phyloP scores from a whole-genome alignment of 2,329 filamentous ascomycete genomes.

The Colletotrichum lini region DNA sequence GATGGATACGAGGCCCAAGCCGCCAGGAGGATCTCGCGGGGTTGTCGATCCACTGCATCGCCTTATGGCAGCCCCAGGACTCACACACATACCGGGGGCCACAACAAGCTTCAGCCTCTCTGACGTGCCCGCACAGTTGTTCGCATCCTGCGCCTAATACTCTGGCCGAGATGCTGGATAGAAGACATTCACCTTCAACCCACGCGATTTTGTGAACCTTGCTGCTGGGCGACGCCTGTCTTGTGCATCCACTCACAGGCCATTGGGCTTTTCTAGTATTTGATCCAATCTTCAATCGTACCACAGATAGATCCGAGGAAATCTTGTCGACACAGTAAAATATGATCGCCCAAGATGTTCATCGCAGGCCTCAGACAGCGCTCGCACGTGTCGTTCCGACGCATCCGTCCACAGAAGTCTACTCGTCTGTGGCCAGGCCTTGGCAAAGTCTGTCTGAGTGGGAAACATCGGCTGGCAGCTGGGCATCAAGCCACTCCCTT shows the following conservation, averaged over 20 bases:
- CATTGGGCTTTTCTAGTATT: too few species aligned
- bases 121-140: too few species aligned
- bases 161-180: too few species aligned
- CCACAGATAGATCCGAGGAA: not conserved
- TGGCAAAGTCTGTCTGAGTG: not conserved
- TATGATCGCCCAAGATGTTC: too few species aligned
- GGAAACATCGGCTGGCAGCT: conserved; percentile 26
- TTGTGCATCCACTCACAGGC: too few species aligned
- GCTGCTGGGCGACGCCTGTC: too few species aligned
- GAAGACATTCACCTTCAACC: too few species aligned
- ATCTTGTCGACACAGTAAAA: not conserved
- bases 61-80: conserved; percentile 12
- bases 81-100: not conserved
- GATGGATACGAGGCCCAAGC: conserved; percentile 29
- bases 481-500: conserved; percentile 24
- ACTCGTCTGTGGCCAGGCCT: not conserved
- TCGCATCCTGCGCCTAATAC: too few species aligned
- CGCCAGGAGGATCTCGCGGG: conserved; percentile 19
- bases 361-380: not conserved
- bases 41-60: conserved; percentile 9
- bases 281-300: too few species aligned
- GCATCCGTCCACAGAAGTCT: not conserved
- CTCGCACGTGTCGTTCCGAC: not conserved
- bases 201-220: too few species aligned
- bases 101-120: conserved; percentile 21